Evolutionary conservation across 768 basidiomycete species (phyloP).

Genomic region (Sporobolomyces pararoseus): DNA sequence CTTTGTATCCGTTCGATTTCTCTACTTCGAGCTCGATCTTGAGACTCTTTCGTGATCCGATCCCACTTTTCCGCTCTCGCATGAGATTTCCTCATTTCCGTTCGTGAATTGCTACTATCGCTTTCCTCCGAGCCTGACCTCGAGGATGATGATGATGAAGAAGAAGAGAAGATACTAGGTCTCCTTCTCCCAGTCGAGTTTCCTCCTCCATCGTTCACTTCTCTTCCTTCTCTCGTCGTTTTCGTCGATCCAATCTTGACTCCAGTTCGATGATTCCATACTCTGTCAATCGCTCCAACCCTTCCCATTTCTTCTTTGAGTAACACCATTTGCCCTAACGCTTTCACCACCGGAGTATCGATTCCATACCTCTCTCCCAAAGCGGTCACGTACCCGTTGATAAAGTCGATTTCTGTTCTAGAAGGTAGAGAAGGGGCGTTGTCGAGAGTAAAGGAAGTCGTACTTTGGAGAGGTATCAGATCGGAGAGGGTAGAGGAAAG

Average conservation of each 20-base stretch:
- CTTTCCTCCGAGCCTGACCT: background rate
- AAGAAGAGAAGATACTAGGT: background rate
- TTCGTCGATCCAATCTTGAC: too few relatives aligned
- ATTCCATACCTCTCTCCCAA: slow-evolving; percentile 62
- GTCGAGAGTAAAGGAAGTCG: background rate
- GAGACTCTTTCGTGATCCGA: background rate
- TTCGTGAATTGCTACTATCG: too few relatives aligned
- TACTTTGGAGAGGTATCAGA: slow-evolving; percentile 49
- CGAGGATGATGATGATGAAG: too few relatives aligned
- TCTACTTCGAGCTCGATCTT: background rate
- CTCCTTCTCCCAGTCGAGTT: background rate
- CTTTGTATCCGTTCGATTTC: slow-evolving; percentile 22
- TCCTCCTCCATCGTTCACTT: background rate
- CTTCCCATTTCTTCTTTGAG: slow-evolving; percentile 43
- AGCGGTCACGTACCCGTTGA: slow-evolving; percentile 74
- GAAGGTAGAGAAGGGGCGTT: slow-evolving; percentile 25
- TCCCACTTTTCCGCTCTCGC: slow-evolving; percentile 11
- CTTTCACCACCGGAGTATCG: slow-evolving; percentile 55
- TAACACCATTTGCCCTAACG: slow-evolving; percentile 47
- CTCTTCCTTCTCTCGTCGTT: too few relatives aligned
- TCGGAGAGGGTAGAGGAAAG: slow-evolving; percentile 78
- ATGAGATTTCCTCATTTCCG: background rate
- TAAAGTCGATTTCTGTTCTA: slow-evolving; percentile 70
- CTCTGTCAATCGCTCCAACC: slow-evolving; percentile 33
- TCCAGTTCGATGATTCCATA: too few relatives aligned